Base-by-base conservation (phyloP, 768 basidiomycete genomes). In the Pleurotus citrinopileatus region DNA sequence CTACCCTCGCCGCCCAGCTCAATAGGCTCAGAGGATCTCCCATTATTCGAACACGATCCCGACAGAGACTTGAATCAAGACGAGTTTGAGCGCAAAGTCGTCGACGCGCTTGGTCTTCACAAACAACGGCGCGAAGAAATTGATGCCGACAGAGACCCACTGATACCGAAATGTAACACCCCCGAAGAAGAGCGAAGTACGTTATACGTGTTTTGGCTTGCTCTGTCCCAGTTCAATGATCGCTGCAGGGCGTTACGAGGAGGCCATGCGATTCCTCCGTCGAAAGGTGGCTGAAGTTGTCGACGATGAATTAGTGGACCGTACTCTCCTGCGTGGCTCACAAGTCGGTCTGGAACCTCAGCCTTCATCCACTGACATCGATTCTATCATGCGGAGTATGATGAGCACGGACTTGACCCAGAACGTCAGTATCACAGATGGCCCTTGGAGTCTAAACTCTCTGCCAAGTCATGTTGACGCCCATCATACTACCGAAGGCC, bases 1-100 rank as follows among this genome's bases (percentile, higher is more conserved):
- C 70, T 74, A 7, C 71, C 79, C 2, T 82, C 80, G 8, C 79
- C 79, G 10, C 73, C 79, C 15, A 79, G 78, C 54, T 81, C 80
- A 12, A 70, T 81, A 19, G 79, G 79, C 38, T 80, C 77, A 13
- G 59, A 69, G 1, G 77, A 78, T 48, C 69, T 65, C 10, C 68
- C 70, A 42, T 79, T 80, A 2, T 61, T 65, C 43, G 38, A 19
- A 7, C 75, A 73, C 40, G 80, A 82, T 59, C 58, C 61, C n/a
- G 79, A 82, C 57, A 57, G 58, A 0, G 60, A 67, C 25, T 59
- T 79, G 29, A 67, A 66, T 25, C 68, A 74, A 38, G 50, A 52
- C 2, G 70, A 61, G 0, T 78, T 82, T 52, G 77, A 77, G 55
- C 59, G 57, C 53, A 80, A 78, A 60, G 73, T 72, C 62, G 66